A percentile compares a stretch with the other conserved stretches of the same genome.
These are phyloP conservation scores for Torulaspora maleeae DNA, from an alignment of 805 yeast species.

Conservation along the genomic window DNA sequence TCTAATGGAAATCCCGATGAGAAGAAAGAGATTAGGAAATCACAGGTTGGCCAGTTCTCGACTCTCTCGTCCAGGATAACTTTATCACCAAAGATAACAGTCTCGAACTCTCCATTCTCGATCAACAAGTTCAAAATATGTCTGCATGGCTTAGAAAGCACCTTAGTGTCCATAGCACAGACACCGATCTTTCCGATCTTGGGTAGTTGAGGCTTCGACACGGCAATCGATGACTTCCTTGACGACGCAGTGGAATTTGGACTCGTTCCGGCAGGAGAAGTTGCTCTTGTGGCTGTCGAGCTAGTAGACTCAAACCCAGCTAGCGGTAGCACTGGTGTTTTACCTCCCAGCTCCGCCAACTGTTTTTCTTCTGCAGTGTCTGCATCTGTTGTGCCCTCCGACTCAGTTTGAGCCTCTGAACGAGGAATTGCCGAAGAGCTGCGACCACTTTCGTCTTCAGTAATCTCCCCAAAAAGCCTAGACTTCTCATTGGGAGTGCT, in stretches of 20 bases:
- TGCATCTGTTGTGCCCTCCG: constrained; percentile 4
- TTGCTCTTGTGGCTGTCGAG: constrained; percentile 10
- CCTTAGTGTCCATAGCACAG: constrained; percentile 98
- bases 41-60: constrained; percentile 99
- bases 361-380: constrained; percentile 5
- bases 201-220: constrained; percentile 44
- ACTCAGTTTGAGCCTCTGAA: constrained; percentile 2
- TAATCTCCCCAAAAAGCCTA: constrained; percentile 4
- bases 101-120: constrained; percentile 92
- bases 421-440: constrained; percentile 6
- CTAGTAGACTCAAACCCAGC: constrained; percentile 9
- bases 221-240: constrained; percentile 28
- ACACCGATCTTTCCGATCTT: constrained; percentile 93
- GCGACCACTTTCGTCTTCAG: constrained; percentile 10
- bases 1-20: constrained; percentile 95
- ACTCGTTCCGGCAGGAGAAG: constrained; percentile 14
- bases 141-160: constrained; percentile 90
- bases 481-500: constrained; percentile 9
- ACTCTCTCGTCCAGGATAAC: constrained; percentile 88
- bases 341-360: constrained; percentile 8
- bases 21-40: constrained; percentile 86
- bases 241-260: constrained; percentile 29
- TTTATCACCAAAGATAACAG: constrained; percentile 95
- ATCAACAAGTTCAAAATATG: constrained; percentile 82
- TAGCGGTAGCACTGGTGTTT: constrained; percentile 2